These are phyloP conservation scores for Saccharomyces hybrid DNA, from an alignment of 1,139 yeast species.

Conservation along the genomic window DNA sequence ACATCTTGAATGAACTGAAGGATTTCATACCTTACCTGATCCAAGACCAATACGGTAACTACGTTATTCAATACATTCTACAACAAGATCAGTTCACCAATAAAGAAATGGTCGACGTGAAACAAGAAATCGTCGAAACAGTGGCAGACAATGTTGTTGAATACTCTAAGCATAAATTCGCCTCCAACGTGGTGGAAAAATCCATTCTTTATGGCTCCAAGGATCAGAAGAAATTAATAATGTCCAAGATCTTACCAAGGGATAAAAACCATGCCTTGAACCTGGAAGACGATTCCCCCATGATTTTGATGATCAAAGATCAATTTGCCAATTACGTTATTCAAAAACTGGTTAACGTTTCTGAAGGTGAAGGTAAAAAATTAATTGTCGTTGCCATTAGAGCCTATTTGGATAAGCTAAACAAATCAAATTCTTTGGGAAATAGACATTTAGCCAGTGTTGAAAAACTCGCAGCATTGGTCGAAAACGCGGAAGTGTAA, in stretches of 20 bases:
- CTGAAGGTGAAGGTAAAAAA: conserved; percentile 59
- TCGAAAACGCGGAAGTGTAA: conserved; percentile 26
- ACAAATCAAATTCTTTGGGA: conserved; percentile 27
- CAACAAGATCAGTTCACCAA: conserved; percentile 43
- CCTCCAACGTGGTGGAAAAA: conserved; percentile 94
- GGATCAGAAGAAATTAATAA: conserved; percentile 54
- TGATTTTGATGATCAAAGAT: conserved; percentile 90
- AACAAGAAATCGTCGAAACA: conserved; percentile 42
- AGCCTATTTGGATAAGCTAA: conserved; percentile 38
- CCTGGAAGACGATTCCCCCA: conserved; percentile 53
- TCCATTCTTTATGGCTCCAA: conserved; percentile 69
- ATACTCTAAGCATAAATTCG: conserved; percentile 93
- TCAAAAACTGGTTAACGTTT: conserved; percentile 83
- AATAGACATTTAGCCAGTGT: conserved; percentile 77
- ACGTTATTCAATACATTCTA: conserved; percentile 90
- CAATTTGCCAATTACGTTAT: conserved; percentile 96
- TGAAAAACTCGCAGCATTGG: conserved; percentile 55
- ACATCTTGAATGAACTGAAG: conserved; percentile 63
- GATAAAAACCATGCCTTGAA: conserved; percentile 32
- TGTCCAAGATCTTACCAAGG: conserved; percentile 36
- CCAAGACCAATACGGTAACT: conserved; percentile 96
- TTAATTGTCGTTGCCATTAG: conserved; percentile 54
- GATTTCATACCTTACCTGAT: conserved; percentile 68
- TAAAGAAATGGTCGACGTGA: conserved; percentile 35
- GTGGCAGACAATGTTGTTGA: conserved; percentile 59